Base-by-base conservation (phyloP, 306 rosid genomes). In the Cajanus cajan region DNA sequence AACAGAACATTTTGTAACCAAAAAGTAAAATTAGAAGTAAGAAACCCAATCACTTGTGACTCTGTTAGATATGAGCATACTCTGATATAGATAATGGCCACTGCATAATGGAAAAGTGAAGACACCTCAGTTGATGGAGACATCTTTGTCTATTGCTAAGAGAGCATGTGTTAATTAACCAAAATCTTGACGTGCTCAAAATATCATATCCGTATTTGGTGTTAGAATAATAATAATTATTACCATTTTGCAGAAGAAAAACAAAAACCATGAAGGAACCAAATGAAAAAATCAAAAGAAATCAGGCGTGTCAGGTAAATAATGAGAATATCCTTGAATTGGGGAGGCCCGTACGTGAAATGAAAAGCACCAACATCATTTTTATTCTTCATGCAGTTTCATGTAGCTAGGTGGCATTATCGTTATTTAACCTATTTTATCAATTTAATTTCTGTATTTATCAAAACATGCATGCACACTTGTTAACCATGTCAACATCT, bases 281-380 rank as follows among this genome's bases (percentile, higher is more conserved):
- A 64, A 24, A 80, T 37, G 63, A 14, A 71, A 66, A 71, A 63
- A 64, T 3, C 73, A 88, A 67, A 85, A 83, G 80, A 86, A 86
- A 88, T 82, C 86, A 88, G 89, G 94, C 94, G 91, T 92, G 93
- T 87, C 87, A 81, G 74, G 74, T 77, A 89, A 78, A 91, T 87
- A 92, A 90, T 90, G 90, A 90, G 88, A 92, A 88, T 84, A 90
- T 88, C 92, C 92, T 84, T 84, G 88, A 90, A 87, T 89, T 83
- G 62, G 90, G 92, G 87, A 54, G 84, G 80, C 77, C 86, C 88
- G 86, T 91, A 86, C 88, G 88, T 86, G 81, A 88, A 83, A 88
- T 82, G 82, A 76, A 83, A 78, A 78, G 81, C 88, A 82, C 52
- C 77, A 77, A 63, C 88, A 90, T 88, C 85, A 90, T 90, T 84